Base-by-base conservation (phyloP, 805 yeast species). In the Sugiyamaella floridensis region DNA sequence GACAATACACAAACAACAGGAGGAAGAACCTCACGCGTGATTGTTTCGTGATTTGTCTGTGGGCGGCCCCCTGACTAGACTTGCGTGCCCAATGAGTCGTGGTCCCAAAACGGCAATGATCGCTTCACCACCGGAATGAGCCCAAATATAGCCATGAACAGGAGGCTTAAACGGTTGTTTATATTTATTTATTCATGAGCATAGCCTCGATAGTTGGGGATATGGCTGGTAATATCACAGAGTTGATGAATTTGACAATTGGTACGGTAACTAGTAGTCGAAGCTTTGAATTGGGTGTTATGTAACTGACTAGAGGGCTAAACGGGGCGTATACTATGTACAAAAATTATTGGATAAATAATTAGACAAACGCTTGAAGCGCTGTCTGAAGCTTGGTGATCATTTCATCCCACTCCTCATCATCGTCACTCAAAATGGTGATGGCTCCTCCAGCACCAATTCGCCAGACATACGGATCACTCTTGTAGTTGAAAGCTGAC, bases 361-460 rank as follows among this genome's bases (percentile, higher is more conserved):
- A 15, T 46, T 50, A 50, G 4, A 53, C 55, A 61, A 89, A 89
- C 7, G 86, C 83, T 61, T 83, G 93, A 49, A 89, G 67, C 9
- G 92, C 95, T 65, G 92, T 83, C 40, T 82, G 81, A 32, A 93
- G 71, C 67, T 93, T 93, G 11, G 85, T 71, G 46, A 76, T 67
- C 96, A 93, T 85, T 65, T 93, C 99, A 29, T 88, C 89, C 85
- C 93, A 87, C 67, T 93, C 99, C 2, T 84, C 92, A 20, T 79
- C 80, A n/a, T 75, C 72, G 22, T 87, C 81, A 64, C 97, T 88
- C 55, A 93, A 72, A 2, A 89, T 90, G 0, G 98, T 93, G 45
- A 93, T 82, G 15, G 98, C 99, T 3, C 99, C 99, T 14, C 99
- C 99, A 7, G 99, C 99, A 1, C 99, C 99, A 51, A 92, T 80